Conservation (phyloP, 352 stramenopile genomes). For the Phytophthora litchii region DNA sequence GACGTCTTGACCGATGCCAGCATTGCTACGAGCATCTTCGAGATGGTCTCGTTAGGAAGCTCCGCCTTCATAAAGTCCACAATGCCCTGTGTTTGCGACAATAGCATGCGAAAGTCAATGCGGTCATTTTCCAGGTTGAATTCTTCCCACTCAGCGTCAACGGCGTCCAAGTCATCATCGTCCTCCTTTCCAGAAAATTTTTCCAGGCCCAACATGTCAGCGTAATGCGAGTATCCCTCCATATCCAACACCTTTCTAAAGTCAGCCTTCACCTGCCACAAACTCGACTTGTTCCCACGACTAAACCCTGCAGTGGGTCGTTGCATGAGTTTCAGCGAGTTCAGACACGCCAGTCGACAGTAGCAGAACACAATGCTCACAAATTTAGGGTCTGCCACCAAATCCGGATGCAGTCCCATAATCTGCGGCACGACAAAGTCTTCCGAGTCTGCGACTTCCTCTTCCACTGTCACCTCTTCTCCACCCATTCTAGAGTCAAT, state of each 20-base stretch:
- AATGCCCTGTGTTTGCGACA: constrained; percentile 69
- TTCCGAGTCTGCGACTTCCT: constrained; percentile 7
- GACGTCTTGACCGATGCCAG: constrained; percentile 85
- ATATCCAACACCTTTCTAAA: constrained; percentile 81
- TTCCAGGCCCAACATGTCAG: constrained; percentile 81
- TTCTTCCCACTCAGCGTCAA: constrained; percentile 87
- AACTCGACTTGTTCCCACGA: constrained; percentile 67
- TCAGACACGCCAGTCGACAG: constrained; percentile 80
- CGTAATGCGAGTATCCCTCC: constrained; percentile 71
- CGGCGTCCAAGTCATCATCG: constrained; percentile 36
- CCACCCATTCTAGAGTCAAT: constrained; percentile 44
- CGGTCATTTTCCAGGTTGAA: constrained; percentile 88
- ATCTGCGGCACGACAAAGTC: constrained; percentile 69
- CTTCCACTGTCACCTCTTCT: neutral
- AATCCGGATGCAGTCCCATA: constrained; percentile 77
- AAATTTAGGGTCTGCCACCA: constrained; percentile 77
- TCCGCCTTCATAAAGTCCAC: constrained; percentile 67
- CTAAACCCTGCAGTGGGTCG: constrained; percentile 51
- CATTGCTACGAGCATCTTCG: constrained; percentile 87
- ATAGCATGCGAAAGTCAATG: constrained; percentile 85
- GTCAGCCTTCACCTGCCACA: constrained; percentile 86
- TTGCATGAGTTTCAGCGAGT: constrained; percentile 82
- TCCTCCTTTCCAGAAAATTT: constrained; percentile 23
- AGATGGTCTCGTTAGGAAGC: constrained; percentile 77
- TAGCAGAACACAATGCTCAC: constrained; percentile 85